Conservation (phyloP, 176 grass and related monocot genomes). For the Oryza meridionalis region DNA sequence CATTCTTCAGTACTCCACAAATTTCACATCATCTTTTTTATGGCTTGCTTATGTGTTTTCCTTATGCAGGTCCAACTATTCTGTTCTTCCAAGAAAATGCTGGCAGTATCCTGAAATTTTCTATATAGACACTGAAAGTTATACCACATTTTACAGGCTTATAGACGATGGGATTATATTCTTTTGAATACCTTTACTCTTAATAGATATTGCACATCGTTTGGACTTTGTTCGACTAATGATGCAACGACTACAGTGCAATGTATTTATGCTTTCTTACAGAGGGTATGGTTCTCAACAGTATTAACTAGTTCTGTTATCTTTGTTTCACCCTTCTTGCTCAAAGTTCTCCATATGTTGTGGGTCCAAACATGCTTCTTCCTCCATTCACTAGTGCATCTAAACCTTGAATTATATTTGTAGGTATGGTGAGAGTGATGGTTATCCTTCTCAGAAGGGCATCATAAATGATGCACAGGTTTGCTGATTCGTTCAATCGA, state of each 20-base stretch:
- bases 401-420: conserved; percentile 43
- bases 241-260: conserved; percentile 96
- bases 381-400: conserved; percentile 16
- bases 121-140: conserved; percentile 3
- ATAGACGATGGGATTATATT: background rate
- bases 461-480: conserved; percentile 98
- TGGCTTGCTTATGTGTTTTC: background rate
- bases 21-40: conserved; percentile 7
- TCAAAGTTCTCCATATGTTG: background rate
- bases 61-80: conserved; percentile 83
- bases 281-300: conserved; percentile 72
- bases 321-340: conserved; percentile 15
- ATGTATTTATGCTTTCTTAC: conserved; percentile 99
- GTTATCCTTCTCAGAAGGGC: conserved; percentile 92
- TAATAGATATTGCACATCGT: conserved; percentile 97
- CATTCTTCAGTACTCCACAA: conserved; percentile 25
- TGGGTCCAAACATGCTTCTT: conserved; percentile 28
- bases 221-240: conserved; percentile 89
- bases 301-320: conserved; percentile 23
- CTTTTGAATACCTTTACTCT: conserved; percentile 53
- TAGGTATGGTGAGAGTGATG: conserved; percentile 98
- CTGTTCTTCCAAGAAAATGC: conserved; percentile 99
- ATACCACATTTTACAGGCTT: conserved; percentile 35
- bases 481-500: conserved; percentile 41
- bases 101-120: conserved; percentile 86